Evolutionary conservation across 257 asterid species (phyloP).

Genomic region (Solanum pennellii): DNA sequence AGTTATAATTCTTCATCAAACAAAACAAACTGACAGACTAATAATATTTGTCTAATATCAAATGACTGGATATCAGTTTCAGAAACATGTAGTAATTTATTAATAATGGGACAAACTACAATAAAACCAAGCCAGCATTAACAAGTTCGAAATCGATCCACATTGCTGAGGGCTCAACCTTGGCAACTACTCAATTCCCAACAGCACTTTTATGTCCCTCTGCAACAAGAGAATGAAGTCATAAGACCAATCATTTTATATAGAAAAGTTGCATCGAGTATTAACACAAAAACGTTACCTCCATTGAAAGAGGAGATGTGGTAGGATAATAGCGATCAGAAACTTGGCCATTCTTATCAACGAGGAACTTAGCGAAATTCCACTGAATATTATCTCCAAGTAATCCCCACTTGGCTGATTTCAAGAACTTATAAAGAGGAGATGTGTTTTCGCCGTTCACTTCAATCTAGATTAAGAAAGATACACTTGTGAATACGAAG

Average conservation of each 20-base stretch:
- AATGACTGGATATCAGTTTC: not conserved
- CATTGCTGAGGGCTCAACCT: not conserved
- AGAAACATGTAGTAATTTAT: not conserved
- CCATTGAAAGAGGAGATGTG: conserved; percentile 63
- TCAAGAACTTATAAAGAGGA: conserved; percentile 71
- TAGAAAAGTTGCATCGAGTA: not conserved
- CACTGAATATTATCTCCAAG: conserved; percentile 76
- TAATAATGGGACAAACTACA: not conserved
- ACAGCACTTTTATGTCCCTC: not conserved
- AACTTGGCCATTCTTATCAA: conserved; percentile 57
- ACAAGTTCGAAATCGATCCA: not conserved
- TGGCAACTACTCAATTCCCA: not conserved
- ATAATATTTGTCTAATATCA: not conserved
- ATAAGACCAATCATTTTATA: not conserved
- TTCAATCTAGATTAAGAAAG: conserved; percentile 35
- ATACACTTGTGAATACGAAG: not conserved
- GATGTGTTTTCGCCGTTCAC: conserved; percentile 63
- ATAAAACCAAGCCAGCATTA: not conserved
- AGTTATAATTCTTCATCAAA: not conserved
- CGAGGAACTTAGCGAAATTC: conserved; percentile 81
- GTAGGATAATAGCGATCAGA: conserved; percentile 80
- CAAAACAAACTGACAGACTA: not conserved
- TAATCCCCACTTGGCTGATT: conserved; percentile 70
- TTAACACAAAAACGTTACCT: conserved; percentile 13
- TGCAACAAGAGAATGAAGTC: not conserved